Evolutionary conservation across 805 yeast genomes (phyloP), one percentile per base, ranked within the genome.

Genomic region (Metschnikowia santaceciliae): DNA sequence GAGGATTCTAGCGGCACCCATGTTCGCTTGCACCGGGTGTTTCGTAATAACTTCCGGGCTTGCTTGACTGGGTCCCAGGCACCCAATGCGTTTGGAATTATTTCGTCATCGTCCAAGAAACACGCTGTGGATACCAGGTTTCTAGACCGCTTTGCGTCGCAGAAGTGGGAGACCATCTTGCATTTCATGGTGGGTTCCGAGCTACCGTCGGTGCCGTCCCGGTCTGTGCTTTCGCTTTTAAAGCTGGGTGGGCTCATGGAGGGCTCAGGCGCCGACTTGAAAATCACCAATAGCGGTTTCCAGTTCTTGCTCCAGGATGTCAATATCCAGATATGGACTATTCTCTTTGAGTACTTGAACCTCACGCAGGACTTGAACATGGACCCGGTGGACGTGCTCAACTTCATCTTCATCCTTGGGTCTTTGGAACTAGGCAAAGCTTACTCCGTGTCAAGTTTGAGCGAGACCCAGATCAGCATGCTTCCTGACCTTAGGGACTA

Each of bases 171-270:
- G 65, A 82, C 89, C 6, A 92, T 94, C 58, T 74, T 94, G 60
- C 98, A 94, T 74, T 94, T 86, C 71, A 92, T 94, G 98, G 99
- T 94, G 41, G 97, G 98, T 1, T 89, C 97, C 0, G 88, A 88
- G 47, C 70, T 84, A 42, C 77, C 75, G 15, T 71, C 80, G 2
- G 96, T 97, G 2, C 61, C 61, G 2, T 84, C 91, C 44, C 77
- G 79, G n/a, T 91, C 92, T 15, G 97, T 92, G 0, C 72, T 94
- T 46, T 79, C 83, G 15, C 72, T 94, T 26, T 72, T 94, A 45
- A 78, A 80, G 55, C 90, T 84, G 70, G 86, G 96, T 54, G 92
- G 92, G 2, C 74, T 94, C 47, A 91, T 94, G 97, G 96, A 88
- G 61, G 84, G 86, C 1, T 54, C 65, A 4, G 67, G 69, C 2